Evolutionary conservation across 495 filamentous ascomycete genomes (phyloP).

Genomic region (Aspergillus asperescens): DNA sequence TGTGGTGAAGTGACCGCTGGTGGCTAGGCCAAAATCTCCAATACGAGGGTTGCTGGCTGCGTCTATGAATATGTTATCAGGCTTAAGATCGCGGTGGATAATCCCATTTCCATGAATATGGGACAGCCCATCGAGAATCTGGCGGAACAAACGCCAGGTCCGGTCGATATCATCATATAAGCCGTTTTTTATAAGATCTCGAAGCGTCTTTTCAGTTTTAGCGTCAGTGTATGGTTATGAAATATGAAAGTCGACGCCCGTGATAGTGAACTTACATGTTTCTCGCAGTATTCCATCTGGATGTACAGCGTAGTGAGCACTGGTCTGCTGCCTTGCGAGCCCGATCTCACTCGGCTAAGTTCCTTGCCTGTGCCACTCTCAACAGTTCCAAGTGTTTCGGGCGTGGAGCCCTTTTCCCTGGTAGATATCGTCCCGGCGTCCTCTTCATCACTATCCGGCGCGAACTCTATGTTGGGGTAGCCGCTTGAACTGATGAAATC

Average conservation of each 20-base stretch:
- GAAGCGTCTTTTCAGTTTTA: constrained; percentile 58
- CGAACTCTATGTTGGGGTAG: constrained; percentile 75
- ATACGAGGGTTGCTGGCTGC: constrained; percentile 84
- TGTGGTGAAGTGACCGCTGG: constrained; percentile 67
- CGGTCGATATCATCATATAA: constrained; percentile 68
- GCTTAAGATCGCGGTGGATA: constrained; percentile 95
- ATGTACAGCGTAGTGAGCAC: constrained; percentile 66
- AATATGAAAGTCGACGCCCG: neutral
- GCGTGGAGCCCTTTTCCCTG: constrained; percentile 19
- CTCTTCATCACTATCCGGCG: constrained; percentile 62
- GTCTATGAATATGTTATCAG: constrained; percentile 97
- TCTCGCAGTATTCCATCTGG: constrained; percentile 97
- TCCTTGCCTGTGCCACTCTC: constrained; percentile 25
- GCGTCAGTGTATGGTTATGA: constrained; percentile 12
- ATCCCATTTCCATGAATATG: constrained; percentile 91
- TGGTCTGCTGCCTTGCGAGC: constrained; percentile 36
- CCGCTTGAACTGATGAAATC: constrained; percentile 91
- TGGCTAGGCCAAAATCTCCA: constrained; percentile 93
- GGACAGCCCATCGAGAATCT: constrained; percentile 82
- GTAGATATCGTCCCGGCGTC: constrained; percentile 36
- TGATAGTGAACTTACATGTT: constrained; percentile 53
- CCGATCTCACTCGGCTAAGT: constrained; percentile 32
- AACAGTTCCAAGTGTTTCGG: constrained; percentile 24
- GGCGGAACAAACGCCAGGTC: constrained; percentile 83
- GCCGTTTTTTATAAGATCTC: constrained; percentile 79